Conservation (phyloP, 2,329 filamentous ascomycete species). For the Zarea fungicola region DNA sequence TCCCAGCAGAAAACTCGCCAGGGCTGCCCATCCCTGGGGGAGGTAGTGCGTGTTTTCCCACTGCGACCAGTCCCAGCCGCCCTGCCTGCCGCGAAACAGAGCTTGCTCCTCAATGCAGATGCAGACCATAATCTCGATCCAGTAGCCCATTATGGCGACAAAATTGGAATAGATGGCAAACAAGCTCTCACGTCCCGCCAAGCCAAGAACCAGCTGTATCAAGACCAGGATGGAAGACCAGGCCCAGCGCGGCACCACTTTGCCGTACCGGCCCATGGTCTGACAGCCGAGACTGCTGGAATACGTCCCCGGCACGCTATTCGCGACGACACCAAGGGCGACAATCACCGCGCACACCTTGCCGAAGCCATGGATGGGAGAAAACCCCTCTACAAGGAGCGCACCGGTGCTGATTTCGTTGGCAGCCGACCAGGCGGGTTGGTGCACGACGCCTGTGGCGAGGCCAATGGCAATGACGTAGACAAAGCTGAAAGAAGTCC, state of each 20-base stretch:
- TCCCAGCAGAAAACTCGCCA: constrained; percentile 39
- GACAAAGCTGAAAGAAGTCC: constrained; percentile 55
- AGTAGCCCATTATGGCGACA: constrained; percentile 49
- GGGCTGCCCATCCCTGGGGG: constrained; percentile 39
- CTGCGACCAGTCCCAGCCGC: constrained; percentile 36
- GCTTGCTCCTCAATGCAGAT: constrained; percentile 42
- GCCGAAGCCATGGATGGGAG: constrained; percentile 49
- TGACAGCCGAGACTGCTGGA: constrained; percentile 55
- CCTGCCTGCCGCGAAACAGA: constrained; percentile 36
- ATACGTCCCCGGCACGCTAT: constrained; percentile 52
- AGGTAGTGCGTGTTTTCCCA: constrained; percentile 43
- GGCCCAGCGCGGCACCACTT: constrained; percentile 46
- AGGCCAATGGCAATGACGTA: constrained; percentile 59
- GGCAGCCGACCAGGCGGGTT: constrained; percentile 44
- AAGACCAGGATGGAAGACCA: constrained; percentile 50
- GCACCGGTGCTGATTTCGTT: constrained; percentile 50
- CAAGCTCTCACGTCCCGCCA: constrained; percentile 48
- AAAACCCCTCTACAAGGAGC: constrained; percentile 50
- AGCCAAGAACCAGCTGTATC: constrained; percentile 50
- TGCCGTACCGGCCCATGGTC: constrained; percentile 49
- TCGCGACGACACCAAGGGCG: constrained; percentile 49
- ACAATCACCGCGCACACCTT: constrained; percentile 53
- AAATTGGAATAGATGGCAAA: constrained; percentile 51
- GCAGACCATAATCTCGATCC: constrained; percentile 46
- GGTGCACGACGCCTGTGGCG: constrained; percentile 43